phyloP scores from a whole-genome alignment of 23 red algal species.

The Gracilaria domingensis region DNA sequence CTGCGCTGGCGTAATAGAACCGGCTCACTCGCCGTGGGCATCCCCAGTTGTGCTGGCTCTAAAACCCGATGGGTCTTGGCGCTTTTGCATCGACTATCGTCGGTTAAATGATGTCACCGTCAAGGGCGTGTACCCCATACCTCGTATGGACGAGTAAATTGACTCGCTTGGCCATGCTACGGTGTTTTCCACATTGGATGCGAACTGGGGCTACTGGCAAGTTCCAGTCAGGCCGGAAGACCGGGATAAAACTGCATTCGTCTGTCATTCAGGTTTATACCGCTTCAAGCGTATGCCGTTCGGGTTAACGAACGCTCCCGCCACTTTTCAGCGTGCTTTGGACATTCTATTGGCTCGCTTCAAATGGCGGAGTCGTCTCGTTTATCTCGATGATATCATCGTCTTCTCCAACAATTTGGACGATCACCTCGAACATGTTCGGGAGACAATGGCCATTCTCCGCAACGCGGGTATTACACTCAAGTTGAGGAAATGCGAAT shows the following conservation, averaged over 20 bases:
- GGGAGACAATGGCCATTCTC: not conserved
- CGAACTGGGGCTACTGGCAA: conserved; percentile 16
- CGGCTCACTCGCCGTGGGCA: not conserved
- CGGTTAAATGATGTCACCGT: not conserved
- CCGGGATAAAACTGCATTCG: conserved; percentile 9
- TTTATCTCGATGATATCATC: not conserved
- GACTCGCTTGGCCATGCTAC: not conserved
- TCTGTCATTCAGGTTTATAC: conserved; percentile 13
- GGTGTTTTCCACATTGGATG: not conserved
- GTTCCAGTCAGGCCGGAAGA: not conserved
- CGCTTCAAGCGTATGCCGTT: not conserved
- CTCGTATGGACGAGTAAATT: conserved; percentile 6
- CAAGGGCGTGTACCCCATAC: not conserved
- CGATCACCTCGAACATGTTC: not conserved
- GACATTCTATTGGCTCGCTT: not conserved
- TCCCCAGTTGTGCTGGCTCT: not conserved
- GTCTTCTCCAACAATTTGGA: not conserved
- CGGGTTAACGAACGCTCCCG: not conserved
- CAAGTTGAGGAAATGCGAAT: not conserved
- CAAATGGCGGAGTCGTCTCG: not conserved
- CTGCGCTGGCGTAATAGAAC: not conserved
- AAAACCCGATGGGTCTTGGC: conserved; percentile 20
- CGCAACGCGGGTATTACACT: not conserved
- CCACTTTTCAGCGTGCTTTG: not conserved
- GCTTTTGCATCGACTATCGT: conserved; percentile 45